These are phyloP conservation scores for Gleditsia sinensis DNA, from an alignment of 306 rosid species.

Conservation along the genomic window DNA sequence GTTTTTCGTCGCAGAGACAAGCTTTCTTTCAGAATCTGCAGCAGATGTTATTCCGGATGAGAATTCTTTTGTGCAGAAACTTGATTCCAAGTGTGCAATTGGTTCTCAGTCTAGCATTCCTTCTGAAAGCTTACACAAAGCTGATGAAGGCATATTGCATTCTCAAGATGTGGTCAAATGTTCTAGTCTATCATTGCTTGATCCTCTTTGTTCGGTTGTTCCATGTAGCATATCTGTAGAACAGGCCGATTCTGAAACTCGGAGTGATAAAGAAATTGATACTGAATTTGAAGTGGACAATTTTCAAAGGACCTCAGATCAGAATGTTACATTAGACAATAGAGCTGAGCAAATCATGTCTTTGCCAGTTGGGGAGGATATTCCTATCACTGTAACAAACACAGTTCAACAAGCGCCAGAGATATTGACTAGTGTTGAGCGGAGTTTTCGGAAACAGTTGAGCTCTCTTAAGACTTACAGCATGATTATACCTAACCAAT, in stretches of 20 bases:
- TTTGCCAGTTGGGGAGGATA: conserved; percentile 36
- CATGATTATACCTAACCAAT: conserved; percentile 47
- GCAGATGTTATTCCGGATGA: conserved; percentile 70
- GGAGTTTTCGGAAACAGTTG: conserved; percentile 31
- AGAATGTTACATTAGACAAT: conserved; percentile 29
- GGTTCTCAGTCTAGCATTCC: conserved; percentile 59
- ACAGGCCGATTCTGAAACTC: conserved; percentile 36
- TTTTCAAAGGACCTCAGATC: conserved; percentile 33
- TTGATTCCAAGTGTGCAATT: conserved; percentile 40
- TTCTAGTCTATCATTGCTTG: conserved; percentile 61
- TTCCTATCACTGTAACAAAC: conserved; percentile 32
- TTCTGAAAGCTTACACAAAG: conserved; percentile 45
- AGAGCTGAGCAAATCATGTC: conserved; percentile 35
- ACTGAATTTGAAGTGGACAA: conserved; percentile 44
- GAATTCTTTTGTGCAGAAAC: conserved; percentile 65
- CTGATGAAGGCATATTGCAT: conserved; percentile 41
- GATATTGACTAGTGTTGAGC: conserved; percentile 36
- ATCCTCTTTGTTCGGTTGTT: conserved; percentile 90
- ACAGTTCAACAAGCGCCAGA: conserved; percentile 19
- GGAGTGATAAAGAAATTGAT: conserved; percentile 38
- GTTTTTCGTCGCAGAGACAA: conserved; percentile 60
- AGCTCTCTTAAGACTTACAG: conserved; percentile 63
- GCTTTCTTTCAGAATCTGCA: conserved; percentile 84
- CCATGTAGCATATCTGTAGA: conserved; percentile 79
- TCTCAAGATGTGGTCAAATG: conserved; percentile 72